These are phyloP conservation scores for Nitzschia inconspicua DNA, from an alignment of 108 stramenopile species.

Conservation along the genomic window DNA sequence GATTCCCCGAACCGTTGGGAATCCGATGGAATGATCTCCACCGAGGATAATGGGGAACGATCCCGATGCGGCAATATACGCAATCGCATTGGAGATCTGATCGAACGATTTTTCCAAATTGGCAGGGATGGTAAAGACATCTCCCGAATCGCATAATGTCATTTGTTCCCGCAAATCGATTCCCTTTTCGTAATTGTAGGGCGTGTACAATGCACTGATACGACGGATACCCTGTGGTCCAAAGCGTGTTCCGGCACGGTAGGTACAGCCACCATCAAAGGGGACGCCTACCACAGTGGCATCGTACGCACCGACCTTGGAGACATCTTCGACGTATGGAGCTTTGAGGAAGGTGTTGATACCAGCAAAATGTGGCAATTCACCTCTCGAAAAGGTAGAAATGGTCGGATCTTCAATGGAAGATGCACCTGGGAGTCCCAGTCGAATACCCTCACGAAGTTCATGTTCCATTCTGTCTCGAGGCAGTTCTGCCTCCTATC, in stretches of 20 bases:
- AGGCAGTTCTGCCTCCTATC: slow-evolving; percentile 64
- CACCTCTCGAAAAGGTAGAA: slow-evolving; percentile 73
- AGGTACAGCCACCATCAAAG: slow-evolving; percentile 83
- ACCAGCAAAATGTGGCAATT: slow-evolving; percentile 82
- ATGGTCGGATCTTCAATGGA: slow-evolving; percentile 75
- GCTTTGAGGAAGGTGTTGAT: slow-evolving; percentile 87
- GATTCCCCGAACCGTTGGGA: slow-evolving; percentile 75
- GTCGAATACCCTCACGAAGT: slow-evolving; percentile 36
- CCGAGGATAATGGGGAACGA: slow-evolving; percentile 82
- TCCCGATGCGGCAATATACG: slow-evolving; percentile 64
- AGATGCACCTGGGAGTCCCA: slow-evolving; percentile 77
- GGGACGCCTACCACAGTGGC: slow-evolving; percentile 77
- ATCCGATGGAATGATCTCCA: slow-evolving; percentile 83
- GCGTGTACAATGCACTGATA: slow-evolving; percentile 72
- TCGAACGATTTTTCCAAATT: slow-evolving; percentile 85
- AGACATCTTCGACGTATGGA: slow-evolving; percentile 69
- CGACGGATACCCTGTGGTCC: slow-evolving; percentile 83
- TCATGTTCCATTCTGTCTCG: slow-evolving; percentile 49
- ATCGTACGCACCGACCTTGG: slow-evolving; percentile 60
- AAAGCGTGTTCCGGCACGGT: slow-evolving; percentile 77
- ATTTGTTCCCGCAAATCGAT: slow-evolving; percentile 85
- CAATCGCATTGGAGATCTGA: slow-evolving; percentile 82
- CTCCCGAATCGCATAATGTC: slow-evolving; percentile 51
- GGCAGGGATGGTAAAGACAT: slow-evolving; percentile 85
- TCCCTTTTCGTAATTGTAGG: slow-evolving; percentile 83